Evolutionary conservation across 2,329 filamentous ascomycete species (phyloP).

Genomic region (Alternaria arbusti): DNA sequence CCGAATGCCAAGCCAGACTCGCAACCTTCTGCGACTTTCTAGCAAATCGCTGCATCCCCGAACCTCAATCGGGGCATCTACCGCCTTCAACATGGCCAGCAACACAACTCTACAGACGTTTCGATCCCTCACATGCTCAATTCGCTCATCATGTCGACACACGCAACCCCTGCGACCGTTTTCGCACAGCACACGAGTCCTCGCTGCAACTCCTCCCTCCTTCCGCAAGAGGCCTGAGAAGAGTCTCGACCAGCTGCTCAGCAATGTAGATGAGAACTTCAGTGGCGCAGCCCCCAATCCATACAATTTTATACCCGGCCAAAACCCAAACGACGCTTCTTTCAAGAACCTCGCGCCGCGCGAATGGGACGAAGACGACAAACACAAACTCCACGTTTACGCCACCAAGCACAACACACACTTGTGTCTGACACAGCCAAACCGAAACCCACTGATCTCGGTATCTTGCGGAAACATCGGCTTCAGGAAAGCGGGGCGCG

Average conservation of each 20-base stretch:
- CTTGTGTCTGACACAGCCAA: conserved; percentile 85
- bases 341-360: conserved; percentile 23
- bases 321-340: neutral
- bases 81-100: conserved; percentile 30
- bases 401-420: conserved; percentile 94
- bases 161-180: conserved; percentile 41
- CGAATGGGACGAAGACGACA: conserved; percentile 56
- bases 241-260: conserved; percentile 20
- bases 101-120: conserved; percentile 36
- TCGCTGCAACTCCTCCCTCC: conserved; percentile 13
- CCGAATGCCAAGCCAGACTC: conserved; percentile 22
- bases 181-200: conserved; percentile 34
- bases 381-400: conserved; percentile 87
- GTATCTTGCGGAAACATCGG: conserved; percentile 86
- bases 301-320: conserved; percentile 26
- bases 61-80: conserved; percentile 21
- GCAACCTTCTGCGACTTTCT: conserved; percentile 31
- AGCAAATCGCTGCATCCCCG: conserved; percentile 7
- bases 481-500: conserved; percentile 82
- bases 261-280: conserved; percentile 24
- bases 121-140: conserved; percentile 40
- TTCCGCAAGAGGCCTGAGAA: conserved; percentile 13
- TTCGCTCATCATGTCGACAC: conserved; percentile 49
- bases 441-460: conserved; percentile 78
- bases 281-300: conserved; percentile 15